Evolutionary conservation across 2,329 filamentous ascomycete genomes (phyloP).

Genomic region (Fusarium humuli): DNA sequence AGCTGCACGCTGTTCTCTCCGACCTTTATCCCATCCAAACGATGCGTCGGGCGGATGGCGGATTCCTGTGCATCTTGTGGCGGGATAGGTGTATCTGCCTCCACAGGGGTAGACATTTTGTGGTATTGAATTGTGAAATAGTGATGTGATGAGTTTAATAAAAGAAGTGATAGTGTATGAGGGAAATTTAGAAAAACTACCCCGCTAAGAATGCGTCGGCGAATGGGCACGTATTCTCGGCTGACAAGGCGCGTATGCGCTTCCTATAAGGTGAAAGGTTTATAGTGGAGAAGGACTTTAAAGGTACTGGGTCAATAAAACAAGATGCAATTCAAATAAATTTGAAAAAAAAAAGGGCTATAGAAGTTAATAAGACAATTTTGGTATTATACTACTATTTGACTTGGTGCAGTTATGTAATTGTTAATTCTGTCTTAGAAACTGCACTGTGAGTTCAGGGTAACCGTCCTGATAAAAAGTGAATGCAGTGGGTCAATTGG

Average conservation of each 20-base stretch:
- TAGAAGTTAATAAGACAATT: too few species aligned
- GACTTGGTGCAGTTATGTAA: too few species aligned
- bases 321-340: too few species aligned
- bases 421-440: too few species aligned
- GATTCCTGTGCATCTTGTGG: background rate
- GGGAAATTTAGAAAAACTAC: background rate
- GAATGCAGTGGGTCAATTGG: too few species aligned
- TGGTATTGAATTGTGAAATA: background rate
- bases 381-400: too few species aligned
- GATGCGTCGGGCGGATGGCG: conserved; percentile 2
- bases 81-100: background rate
- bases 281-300: too few species aligned
- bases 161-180: background rate
- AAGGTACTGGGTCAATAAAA: too few species aligned
- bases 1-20: conserved; percentile 37
- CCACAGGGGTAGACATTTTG: background rate
- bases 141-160: background rate
- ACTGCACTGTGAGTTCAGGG: too few species aligned
- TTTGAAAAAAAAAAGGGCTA: too few species aligned
- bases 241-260: background rate
- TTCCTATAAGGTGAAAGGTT: background rate
- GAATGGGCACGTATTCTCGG: background rate
- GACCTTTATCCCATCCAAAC: conserved; percentile 14
- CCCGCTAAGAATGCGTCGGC: background rate
- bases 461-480: too few species aligned